These are phyloP conservation scores for Ophiostoma sp. DNA, from an alignment of 2,329 filamentous ascomycete genomes.

Conservation along the genomic window DNA sequence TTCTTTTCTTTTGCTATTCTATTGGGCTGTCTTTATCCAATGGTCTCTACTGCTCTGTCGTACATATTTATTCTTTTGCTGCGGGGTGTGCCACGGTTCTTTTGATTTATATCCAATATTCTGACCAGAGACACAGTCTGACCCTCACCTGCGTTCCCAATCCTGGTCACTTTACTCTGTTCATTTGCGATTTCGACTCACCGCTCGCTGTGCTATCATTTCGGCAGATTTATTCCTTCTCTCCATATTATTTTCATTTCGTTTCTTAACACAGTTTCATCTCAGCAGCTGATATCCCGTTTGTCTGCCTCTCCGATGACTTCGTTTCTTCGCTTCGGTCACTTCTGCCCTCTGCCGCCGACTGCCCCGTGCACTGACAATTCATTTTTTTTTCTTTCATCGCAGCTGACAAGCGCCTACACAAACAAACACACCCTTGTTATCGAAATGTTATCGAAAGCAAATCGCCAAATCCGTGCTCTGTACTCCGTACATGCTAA, in stretches of 20 bases:
- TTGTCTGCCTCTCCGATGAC: neutral
- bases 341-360: neutral
- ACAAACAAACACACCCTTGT: neutral
- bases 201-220: neutral
- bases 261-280: neutral
- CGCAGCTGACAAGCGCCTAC: constrained; percentile 5
- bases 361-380: neutral
- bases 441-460: neutral
- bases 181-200: neutral
- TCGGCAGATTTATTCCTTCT: neutral
- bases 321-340: neutral
- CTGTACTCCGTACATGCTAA: too few species aligned
- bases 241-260: too few species aligned
- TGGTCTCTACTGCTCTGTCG: neutral
- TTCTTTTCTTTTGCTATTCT: neutral
- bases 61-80: neutral
- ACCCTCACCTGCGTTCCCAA: neutral
- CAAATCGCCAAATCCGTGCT: neutral
- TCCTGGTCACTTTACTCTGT: neutral
- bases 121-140: neutral
- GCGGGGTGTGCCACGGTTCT: neutral
- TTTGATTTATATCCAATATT: neutral
- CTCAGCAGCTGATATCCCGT: neutral
- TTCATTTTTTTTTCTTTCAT: constrained; percentile 4
- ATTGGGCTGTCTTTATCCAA: neutral